Base-by-base conservation (phyloP, 2,329 filamentous ascomycete species). In the Colletotrichum eremochloae region DNA sequence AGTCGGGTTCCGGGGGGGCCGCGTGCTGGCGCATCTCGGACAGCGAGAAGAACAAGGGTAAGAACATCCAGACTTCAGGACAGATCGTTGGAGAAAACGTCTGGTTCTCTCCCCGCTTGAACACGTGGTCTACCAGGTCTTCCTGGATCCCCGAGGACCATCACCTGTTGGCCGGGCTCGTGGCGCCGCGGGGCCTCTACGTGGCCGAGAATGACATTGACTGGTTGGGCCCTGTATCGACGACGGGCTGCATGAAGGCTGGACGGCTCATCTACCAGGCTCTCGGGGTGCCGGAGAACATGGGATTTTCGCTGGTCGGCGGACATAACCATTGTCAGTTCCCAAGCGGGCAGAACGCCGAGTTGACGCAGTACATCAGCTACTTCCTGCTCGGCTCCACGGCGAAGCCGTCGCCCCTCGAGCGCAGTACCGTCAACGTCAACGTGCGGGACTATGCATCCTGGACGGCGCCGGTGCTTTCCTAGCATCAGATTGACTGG, bases 61-160 rank as follows among this genome's bases (percentile, higher is more conserved):
- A 86, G 79, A 89, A 89, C 78, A 89, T 91, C 76, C 89, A 92
- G 81, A 90, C 88, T 0, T 86, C 88, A 0, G 78, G 81, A 38
- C 82, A 91, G 81, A 91, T 91, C 75, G 82, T 91, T 5, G 82
- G 80, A 44, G 89, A 91, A 82, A 90, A 91, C 76, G 87, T 89
- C 29, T 92, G 90, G 89, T 90, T 91, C 84, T 88, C 87, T 66
- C 81, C 82, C 42, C 81, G 82, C 61, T 88, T 91, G 78, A 84
- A 91, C 79, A 71, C 79, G 6, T 89, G 88, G 79, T 84, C 84
- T 62, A 82, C 81, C 72, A 81, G 83, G 73, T 84, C 86, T 29
- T 81, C 76, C 63, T 82, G 79, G 29, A 81, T 89, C 48, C 87
- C 88, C 67, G 85, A 86, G 74, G 88, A 90, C 78, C 88, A 90